Evolutionary conservation across 768 basidiomycete genomes (phyloP), one percentile per base, ranked within the genome.

Genomic region (Macrolepiota fuliginosa): DNA sequence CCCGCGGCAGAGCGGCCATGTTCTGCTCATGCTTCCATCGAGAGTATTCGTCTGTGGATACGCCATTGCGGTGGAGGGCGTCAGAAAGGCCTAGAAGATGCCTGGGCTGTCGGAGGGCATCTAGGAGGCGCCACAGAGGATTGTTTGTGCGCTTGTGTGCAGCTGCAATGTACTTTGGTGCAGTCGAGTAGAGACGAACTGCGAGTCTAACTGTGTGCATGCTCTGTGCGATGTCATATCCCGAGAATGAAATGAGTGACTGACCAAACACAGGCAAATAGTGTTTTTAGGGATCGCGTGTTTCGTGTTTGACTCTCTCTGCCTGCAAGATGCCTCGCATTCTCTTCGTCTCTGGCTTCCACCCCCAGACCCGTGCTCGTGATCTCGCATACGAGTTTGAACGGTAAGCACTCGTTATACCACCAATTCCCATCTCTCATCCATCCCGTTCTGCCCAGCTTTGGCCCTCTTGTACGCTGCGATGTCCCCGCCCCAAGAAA

Each of bases 311-410:
- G 58, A 52, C 27, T 45, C 50, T 25, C 22, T 27, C 19, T 15
- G 11, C 13, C 53, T 45, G 67, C 70, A 72, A 65, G 45, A 87
- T 90, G 89, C 87, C 88, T 70, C 89, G 92, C 65, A 94, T 93
- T 65, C 83, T 94, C 62, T 94, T 92, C 67, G 92, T 94, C 49
- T 90, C 87, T 68, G 92, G 92, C 19, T 94, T 94, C 69, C 87
- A 91, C 66, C 88, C 89, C 4, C 75, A 84, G n/a, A 93, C 91
- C 2, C 85, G 91, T 24, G 92, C 93, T 9, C 82, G 88, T 56
- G 92, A 93, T 67, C 82, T 95, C 1, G 93, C 93, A 1, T 91
- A 77, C 67, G 92, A 94, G 72, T 94, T 95, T 67, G 93, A 95
- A 81, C 83, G 88, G 92, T 92, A 62, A 50, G 79, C 72, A 1